Conservation (phyloP, 106 monocot species). For the Platanthera zijinensis region DNA sequence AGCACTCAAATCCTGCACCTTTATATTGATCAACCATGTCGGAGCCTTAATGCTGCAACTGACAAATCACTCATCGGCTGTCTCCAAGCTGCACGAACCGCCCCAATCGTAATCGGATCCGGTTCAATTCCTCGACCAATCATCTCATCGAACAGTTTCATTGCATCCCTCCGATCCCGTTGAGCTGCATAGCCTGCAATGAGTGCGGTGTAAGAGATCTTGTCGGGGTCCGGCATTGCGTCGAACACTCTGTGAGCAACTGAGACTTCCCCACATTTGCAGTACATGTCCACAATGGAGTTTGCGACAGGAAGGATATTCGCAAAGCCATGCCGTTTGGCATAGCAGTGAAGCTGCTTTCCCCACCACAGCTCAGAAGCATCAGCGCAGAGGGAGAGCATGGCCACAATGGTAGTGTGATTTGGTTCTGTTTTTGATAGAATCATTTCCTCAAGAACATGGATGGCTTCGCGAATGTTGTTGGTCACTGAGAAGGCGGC, state of each 20-base stretch:
- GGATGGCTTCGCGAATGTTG: constrained; percentile 15
- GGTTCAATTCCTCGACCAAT: constrained; percentile 25
- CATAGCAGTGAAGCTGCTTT: constrained; percentile 43
- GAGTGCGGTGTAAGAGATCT: constrained; percentile 36
- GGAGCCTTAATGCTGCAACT: not conserved
- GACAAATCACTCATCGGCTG: constrained; percentile 18
- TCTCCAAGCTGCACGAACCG: constrained; percentile 46
- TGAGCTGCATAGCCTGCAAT: constrained; percentile 46
- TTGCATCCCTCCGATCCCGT: constrained; percentile 30
- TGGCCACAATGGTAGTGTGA: constrained; percentile 31
- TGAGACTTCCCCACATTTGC: constrained; percentile 33
- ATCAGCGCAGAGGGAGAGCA: constrained; percentile 35
- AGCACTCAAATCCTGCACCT: too few species aligned
- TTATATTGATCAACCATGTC: not conserved
- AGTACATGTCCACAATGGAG: constrained; percentile 47
- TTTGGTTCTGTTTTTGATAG: constrained; percentile 21
- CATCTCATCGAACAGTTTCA: constrained; percentile 44
- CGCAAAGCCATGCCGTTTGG: constrained; percentile 19
- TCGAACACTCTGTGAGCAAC: constrained; percentile 35
- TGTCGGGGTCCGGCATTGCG: constrained; percentile 21
- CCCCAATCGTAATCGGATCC: constrained; percentile 39
- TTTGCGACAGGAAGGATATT: constrained; percentile 19
- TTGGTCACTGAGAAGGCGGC: constrained; percentile 26
- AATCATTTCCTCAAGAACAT: constrained; percentile 30
- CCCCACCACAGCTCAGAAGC: constrained; percentile 37